Evolutionary conservation across 164 flowering plant species (phyloP), one percentile per base, ranked within the genome.

Genomic region (Vitis rotundifolia): DNA sequence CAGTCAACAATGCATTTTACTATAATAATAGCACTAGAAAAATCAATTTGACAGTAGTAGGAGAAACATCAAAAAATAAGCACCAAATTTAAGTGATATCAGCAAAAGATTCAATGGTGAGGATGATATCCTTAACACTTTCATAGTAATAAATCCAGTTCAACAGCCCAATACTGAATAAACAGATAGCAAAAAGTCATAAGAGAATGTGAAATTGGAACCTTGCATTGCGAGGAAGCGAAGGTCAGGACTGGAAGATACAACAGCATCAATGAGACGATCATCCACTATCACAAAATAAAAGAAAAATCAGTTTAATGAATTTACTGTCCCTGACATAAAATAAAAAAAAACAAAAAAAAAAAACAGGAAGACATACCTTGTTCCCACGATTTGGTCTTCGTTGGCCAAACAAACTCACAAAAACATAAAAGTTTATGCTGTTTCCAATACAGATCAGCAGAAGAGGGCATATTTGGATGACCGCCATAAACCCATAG

Each of bases 401-500:
- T 78, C 11, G 49, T 69, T 51, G 92, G 88, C 97, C 99, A 93
- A 69, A 86, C 48, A 22, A 54, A 62, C 29, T 87, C 81, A 69
- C 90, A 89, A 44, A 92, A 72, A 56, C 29, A 16, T 49, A 82
- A 62, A 67, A 90, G 77, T 76, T 89, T 82, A 63, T 68, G 82
- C 77, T 83, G 86, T 70, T 83, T 80, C 50, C 68, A 29, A 79
- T 80, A 87, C 37, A 91, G 37, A 26, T 80, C 83, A 47, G 81
- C 74, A 69, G 95, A 87, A 31, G 81, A 60, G 16, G 98, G 99
- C 76, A 89, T n/a, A 63, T 73, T 54, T n/a, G 97, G 98, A 76
- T 96, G 99, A 53, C 98, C 97, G 26, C 98, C 97, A 79, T 88
- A 77, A 55, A 73, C 72, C 99, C 98, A 96, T 5, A 96, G 83